A percentile compares a stretch with the other conserved stretches of the same genome.
phyloP scores from a whole-genome alignment of 1,139 yeast species.

The Candida tetrigidarum region DNA sequence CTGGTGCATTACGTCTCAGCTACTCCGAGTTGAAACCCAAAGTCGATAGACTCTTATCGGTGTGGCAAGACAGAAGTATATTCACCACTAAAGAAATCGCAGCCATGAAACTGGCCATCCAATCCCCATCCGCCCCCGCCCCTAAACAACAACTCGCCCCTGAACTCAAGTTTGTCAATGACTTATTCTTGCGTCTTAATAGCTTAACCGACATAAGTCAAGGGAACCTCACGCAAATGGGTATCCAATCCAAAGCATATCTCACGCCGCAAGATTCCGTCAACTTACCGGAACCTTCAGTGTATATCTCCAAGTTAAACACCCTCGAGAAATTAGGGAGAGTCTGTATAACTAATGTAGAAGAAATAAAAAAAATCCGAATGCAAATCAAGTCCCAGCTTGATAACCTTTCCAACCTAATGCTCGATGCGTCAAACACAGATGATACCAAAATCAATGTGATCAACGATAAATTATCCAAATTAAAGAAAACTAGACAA shows the following conservation, averaged over 20 bases:
- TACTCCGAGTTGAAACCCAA: slow-evolving; percentile 53
- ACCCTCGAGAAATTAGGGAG: slow-evolving; percentile 47
- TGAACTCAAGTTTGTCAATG: slow-evolving; percentile 44
- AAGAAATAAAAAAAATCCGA: slow-evolving; percentile 44
- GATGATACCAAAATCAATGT: slow-evolving; percentile 48
- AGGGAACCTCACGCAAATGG: slow-evolving; percentile 46
- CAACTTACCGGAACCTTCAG: slow-evolving; percentile 54
- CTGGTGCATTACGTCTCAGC: slow-evolving; percentile 35
- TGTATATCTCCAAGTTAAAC: slow-evolving; percentile 50
- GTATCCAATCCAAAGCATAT: slow-evolving; percentile 46
- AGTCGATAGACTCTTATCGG: slow-evolving; percentile 65
- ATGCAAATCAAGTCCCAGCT: slow-evolving; percentile 45
- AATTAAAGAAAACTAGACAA: slow-evolving; percentile 42
- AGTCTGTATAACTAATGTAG: slow-evolving; percentile 37
- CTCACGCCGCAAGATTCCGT: slow-evolving; percentile 49
- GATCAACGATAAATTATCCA: slow-evolving; percentile 41
- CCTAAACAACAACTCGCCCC: slow-evolving; percentile 29
- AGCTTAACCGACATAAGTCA: slow-evolving; percentile 35
- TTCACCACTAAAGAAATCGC: slow-evolving; percentile 50
- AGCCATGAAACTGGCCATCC: slow-evolving; percentile 38
- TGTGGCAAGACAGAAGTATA: slow-evolving; percentile 74
- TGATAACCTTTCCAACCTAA: slow-evolving; percentile 40
- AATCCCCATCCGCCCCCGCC: slow-evolving; percentile 11
- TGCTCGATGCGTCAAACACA: slow-evolving; percentile 46
- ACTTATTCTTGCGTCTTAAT: slow-evolving; percentile 32